These are phyloP conservation scores for Penicillium sp. DNA, from an alignment of 2,329 filamentous ascomycete genomes.

Conservation along the genomic window DNA sequence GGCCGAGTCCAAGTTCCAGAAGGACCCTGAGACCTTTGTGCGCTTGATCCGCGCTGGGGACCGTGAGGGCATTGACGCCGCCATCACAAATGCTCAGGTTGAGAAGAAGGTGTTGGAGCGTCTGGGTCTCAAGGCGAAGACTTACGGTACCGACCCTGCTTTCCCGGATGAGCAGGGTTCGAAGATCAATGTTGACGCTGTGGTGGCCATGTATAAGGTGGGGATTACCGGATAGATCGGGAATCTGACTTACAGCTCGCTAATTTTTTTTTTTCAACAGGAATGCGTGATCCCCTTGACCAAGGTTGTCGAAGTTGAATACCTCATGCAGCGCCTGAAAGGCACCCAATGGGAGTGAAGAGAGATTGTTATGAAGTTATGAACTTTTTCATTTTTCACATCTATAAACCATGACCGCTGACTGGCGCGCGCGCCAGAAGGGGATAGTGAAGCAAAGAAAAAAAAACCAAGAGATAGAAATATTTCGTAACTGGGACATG, in stretches of 20 bases:
- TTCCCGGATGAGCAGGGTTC: slow-evolving; percentile 48
- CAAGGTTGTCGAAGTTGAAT: slow-evolving; percentile 98
- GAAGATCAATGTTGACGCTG: slow-evolving; percentile 92
- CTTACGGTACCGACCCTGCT: slow-evolving; percentile 88
- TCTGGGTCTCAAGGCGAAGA: slow-evolving; percentile 83
- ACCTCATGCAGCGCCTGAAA: slow-evolving; percentile 87
- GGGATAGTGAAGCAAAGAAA: slow-evolving; percentile 3
- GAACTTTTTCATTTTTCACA: slow-evolving; percentile 17
- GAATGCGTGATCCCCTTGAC: slow-evolving; percentile 92
- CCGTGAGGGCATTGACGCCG: slow-evolving; percentile 76
- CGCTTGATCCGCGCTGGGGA: slow-evolving; percentile 79
- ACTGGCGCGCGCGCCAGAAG: background rate
- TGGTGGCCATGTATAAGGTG: slow-evolving; percentile 80
- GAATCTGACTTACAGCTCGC: background rate
- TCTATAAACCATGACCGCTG: slow-evolving; percentile 15
- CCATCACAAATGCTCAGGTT: slow-evolving; percentile 86
- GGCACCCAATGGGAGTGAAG: slow-evolving; percentile 52
- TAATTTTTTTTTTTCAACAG: slow-evolving; percentile 23
- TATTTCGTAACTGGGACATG: slow-evolving; percentile 25
- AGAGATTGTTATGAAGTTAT: slow-evolving; percentile 19
- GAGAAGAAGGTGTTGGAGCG: slow-evolving; percentile 90
- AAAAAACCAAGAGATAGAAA: slow-evolving; percentile 11
- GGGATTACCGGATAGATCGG: slow-evolving; percentile 10
- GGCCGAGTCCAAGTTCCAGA: slow-evolving; percentile 89
- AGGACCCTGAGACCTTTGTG: slow-evolving; percentile 78